These are phyloP conservation scores for Schizosaccharomyces octosporus DNA, from an alignment of 805 yeast genomes.

Conservation along the genomic window DNA sequence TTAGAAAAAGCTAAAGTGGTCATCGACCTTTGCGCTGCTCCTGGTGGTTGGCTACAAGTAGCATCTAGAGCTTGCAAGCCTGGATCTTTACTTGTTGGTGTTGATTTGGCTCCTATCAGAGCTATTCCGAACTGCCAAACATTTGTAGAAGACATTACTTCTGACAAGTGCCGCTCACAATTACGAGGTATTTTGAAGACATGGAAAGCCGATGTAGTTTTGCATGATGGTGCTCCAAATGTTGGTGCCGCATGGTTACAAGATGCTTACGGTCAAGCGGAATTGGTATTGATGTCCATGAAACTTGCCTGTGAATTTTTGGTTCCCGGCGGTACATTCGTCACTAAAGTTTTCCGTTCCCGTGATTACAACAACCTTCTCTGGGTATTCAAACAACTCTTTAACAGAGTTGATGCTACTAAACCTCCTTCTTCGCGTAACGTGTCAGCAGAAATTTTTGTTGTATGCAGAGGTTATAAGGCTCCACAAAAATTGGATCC, in stretches of 20 bases:
- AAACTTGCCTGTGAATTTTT: constrained; percentile 85
- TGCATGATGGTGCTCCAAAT: constrained; percentile 99
- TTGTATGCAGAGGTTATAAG: constrained; percentile 83
- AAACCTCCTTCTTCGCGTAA: constrained; percentile 97
- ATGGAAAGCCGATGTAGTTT: constrained; percentile 83
- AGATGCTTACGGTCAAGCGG: constrained; percentile 96
- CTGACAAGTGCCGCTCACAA: constrained; percentile 89
- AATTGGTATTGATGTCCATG: constrained; percentile 77
- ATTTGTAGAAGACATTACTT: constrained; percentile 89
- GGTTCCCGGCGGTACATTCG: constrained; percentile 77
- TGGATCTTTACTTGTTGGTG: constrained; percentile 85
- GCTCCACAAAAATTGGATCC: constrained; percentile 93
- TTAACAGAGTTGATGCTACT: constrained; percentile 92
- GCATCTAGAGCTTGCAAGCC: constrained; percentile 84
- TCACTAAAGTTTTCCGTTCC: constrained; percentile 93
- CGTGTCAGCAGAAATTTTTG: constrained; percentile 96
- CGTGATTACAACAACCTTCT: constrained; percentile 88
- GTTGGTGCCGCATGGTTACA: constrained; percentile 99
- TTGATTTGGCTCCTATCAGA: constrained; percentile 93
- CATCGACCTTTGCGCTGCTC: constrained; percentile 95
- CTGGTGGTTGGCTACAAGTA: constrained; percentile 95
- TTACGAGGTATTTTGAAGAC: constrained; percentile 90
- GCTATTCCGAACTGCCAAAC: constrained; percentile 87
- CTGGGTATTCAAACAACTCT: constrained; percentile 93
- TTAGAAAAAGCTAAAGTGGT: constrained; percentile 85